A percentile compares a stretch with the other conserved stretches of the same genome.
These are phyloP conservation scores for Phlebiopsis gigantea DNA, from an alignment of 768 basidiomycete species.

Conservation along the genomic window DNA sequence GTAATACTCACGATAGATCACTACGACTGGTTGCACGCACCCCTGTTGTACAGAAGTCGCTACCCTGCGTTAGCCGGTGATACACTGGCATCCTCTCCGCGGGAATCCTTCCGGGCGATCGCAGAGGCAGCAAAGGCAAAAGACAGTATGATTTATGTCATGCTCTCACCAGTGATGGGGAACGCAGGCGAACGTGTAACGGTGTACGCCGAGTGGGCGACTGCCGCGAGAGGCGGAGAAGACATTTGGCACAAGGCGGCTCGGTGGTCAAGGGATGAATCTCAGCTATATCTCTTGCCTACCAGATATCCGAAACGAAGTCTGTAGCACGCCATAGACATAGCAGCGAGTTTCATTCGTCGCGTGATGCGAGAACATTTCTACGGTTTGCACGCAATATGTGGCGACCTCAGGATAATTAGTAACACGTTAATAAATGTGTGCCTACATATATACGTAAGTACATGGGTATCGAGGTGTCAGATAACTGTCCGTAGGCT, in stretches of 20 bases:
- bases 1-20: conserved; percentile 19
- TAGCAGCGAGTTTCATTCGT: neutral
- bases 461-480: neutral
- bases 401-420: neutral
- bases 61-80: neutral
- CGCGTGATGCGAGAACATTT: too few species aligned
- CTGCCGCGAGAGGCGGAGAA: conserved; percentile 14
- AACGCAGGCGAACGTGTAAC: neutral
- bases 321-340: neutral
- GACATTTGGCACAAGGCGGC: conserved; percentile 18
- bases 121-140: conserved; percentile 9
- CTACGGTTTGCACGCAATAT: neutral
- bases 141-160: conserved; percentile 16
- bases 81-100: conserved; percentile 9
- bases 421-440: neutral
- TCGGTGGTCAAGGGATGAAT: neutral
- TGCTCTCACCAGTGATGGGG: conserved; percentile 14
- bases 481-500: neutral
- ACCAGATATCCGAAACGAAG: neutral
- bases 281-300: neutral
- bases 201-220: conserved; percentile 17
- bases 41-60: conserved; percentile 15
- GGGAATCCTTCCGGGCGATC: conserved; percentile 14
- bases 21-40: conserved; percentile 15
- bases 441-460: too few species aligned